These are phyloP conservation scores for Emericellopsis terricola DNA, from an alignment of 495 filamentous ascomycete genomes.

Conservation along the genomic window DNA sequence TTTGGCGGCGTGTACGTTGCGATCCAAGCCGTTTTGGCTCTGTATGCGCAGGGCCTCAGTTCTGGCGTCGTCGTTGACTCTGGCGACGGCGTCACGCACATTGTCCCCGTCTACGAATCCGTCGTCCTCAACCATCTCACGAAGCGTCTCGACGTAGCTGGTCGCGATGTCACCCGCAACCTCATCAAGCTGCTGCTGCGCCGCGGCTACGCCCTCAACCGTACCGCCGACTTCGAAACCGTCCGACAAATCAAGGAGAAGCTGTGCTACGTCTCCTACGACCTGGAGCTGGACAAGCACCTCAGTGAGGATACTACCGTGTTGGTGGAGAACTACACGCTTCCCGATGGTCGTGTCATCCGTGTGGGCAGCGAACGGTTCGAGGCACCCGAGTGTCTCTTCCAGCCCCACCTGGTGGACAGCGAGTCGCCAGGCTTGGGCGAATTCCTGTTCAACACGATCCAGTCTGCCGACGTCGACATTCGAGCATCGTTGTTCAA, in stretches of 20 bases:
- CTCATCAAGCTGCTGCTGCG: conserved; percentile 90
- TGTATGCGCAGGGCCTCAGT: conserved; percentile 93
- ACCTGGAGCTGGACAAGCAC: conserved; percentile 87
- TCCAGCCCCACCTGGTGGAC: conserved; percentile 96
- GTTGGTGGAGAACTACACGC: conserved; percentile 89
- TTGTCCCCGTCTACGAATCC: conserved; percentile 95
- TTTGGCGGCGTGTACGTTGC: conserved; percentile 98
- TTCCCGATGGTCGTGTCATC: conserved; percentile 91
- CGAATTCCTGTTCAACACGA: conserved; percentile 95
- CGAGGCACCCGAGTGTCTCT: conserved; percentile 94
- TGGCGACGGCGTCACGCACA: conserved; percentile 94
- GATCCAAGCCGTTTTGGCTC: conserved; percentile 90
- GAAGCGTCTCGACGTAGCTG: conserved; percentile 80
- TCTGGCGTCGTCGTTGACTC: conserved; percentile 96
- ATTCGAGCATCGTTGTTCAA: conserved; percentile 86
- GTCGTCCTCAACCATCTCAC: conserved; percentile 96
- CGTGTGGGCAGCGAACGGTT: conserved; percentile 91
- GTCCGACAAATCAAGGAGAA: conserved; percentile 99
- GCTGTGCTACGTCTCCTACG: conserved; percentile 98
- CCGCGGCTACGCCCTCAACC: conserved; percentile 90
- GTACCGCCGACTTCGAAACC: conserved; percentile 97
- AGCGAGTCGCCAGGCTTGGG: conserved; percentile 94
- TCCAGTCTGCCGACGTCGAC: conserved; percentile 89
- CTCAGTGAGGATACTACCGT: conserved; percentile 96
- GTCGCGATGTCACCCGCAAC: conserved; percentile 92